Evolutionary conservation across 805 yeast genomes (phyloP).

Genomic region (Kregervanrija fluxuum): DNA sequence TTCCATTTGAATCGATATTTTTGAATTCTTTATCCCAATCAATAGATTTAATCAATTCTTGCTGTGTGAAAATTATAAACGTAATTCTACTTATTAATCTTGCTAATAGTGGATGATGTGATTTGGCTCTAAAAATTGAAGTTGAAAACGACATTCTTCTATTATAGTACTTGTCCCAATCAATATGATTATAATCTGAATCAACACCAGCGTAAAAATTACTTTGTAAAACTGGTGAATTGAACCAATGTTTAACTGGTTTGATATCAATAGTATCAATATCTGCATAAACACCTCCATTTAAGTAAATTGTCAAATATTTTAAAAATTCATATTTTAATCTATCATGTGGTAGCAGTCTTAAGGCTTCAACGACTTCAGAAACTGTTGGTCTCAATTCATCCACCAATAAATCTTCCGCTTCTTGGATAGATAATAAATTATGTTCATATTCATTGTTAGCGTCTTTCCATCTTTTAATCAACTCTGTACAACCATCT

Average conservation of each 20-base stretch:
- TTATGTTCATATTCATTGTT: constrained; percentile 24
- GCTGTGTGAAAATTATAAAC: constrained; percentile 23
- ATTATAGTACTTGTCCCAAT: constrained; percentile 24
- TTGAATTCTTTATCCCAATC: constrained; percentile 24
- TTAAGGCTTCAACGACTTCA: constrained; percentile 44
- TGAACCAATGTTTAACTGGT: constrained; percentile 31
- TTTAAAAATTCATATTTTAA: constrained; percentile 48
- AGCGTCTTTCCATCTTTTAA: constrained; percentile 27
- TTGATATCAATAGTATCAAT: constrained; percentile 51
- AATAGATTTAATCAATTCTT: constrained; percentile 17
- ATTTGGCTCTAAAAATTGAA: constrained; percentile 23
- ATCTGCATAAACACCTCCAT: constrained; percentile 57
- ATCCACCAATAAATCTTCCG: constrained; percentile 24
- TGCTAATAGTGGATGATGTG: constrained; percentile 28
- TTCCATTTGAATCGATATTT: constrained; percentile 25
- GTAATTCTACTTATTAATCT: constrained; percentile 27
- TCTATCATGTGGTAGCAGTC: constrained; percentile 43
- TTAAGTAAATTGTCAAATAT: constrained; percentile 41
- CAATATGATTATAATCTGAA: constrained; percentile 22
- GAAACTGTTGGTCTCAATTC: constrained; percentile 33
- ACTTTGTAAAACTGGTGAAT: constrained; percentile 9
- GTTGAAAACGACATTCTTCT: constrained; percentile 25
- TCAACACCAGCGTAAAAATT: constrained; percentile 18
- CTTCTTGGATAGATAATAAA: constrained; percentile 22
- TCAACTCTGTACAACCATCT: constrained; percentile 18